These are phyloP conservation scores for Lactarius tabidus DNA, from an alignment of 768 basidiomycete species.

Conservation along the genomic window DNA sequence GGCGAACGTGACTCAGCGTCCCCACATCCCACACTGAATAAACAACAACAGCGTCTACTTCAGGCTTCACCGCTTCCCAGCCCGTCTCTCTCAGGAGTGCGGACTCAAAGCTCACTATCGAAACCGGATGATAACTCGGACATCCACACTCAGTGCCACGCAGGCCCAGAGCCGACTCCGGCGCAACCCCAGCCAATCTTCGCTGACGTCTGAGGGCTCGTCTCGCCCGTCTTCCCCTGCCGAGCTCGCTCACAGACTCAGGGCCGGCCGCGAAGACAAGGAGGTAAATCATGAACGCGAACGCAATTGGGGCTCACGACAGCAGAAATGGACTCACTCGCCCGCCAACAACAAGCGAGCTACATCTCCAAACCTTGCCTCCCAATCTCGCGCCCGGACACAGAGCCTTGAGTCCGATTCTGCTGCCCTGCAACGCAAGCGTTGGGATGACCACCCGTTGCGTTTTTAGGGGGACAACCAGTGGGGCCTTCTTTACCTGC, in stretches of 20 bases:
- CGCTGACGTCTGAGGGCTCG: slow-evolving; percentile 22
- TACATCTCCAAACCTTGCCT: slow-evolving; percentile 19
- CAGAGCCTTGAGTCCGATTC: slow-evolving; percentile 15
- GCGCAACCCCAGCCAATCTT: slow-evolving; percentile 12
- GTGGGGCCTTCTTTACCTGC: background rate
- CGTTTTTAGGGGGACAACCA: background rate
- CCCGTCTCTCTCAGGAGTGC: background rate
- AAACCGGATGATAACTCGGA: slow-evolving; percentile 9
- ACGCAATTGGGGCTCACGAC: slow-evolving; percentile 69
- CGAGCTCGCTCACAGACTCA: slow-evolving; percentile 24
- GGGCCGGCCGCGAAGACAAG: slow-evolving; percentile 30
- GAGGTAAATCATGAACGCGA: slow-evolving; percentile 51
- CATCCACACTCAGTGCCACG: slow-evolving; percentile 32
- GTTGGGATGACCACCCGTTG: background rate
- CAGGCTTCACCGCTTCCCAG: slow-evolving; percentile 10
- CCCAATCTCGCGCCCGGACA: slow-evolving; percentile 24
- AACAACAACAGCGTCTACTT: background rate
- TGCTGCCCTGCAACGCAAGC: background rate
- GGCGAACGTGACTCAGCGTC: slow-evolving; percentile 7
- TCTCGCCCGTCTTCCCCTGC: slow-evolving; percentile 13
- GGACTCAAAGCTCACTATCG: background rate
- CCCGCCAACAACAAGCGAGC: slow-evolving; percentile 25
- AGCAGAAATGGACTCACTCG: slow-evolving; percentile 27
- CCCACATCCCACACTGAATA: background rate
- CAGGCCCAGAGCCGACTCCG: slow-evolving; percentile 34